Base-by-base conservation (phyloP, 2,329 filamentous ascomycete species). In the Fusarium sp. region DNA sequence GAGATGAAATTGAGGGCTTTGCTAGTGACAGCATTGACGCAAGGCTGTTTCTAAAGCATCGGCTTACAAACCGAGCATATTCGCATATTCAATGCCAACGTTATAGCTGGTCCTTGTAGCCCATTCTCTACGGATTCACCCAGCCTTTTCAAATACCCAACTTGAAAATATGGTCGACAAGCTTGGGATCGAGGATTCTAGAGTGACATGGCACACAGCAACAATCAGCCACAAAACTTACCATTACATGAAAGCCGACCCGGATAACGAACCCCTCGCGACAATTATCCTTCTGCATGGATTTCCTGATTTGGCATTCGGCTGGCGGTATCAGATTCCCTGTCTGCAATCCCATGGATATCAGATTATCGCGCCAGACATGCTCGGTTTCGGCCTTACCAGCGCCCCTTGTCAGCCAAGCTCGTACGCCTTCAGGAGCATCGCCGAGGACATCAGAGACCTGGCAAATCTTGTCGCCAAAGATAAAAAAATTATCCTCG, bases 271-370 rank as follows among this genome's bases (percentile, higher is more conserved):
- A 42, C 80, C 80, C 15, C 73, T 78, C 37, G 83, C 81, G 52
- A 87, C 85, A 9, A 81, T 86, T 43, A 81, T 88, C 62, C 74
- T 78, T 83, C 87, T 92, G 76, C 91, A 93, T 81, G 94, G 94
- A 72, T 95, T 91, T 83, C 94, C 94, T 3, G 94, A 96, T 81
- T 82, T 95, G 11, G 88, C 89, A 11, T 89, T 93, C 78, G 93
- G 91, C 78, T 97, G 94, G 94, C 90, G 94, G 62, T 92, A 94
- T 82, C 94, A 97, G 81, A 92, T 97, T 68, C 94, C 94, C 1
- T 81, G 89, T 71, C 86, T 97, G 21, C 80, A 91, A 13, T 86
- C 90, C 16, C 85, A 93, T 63, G 91, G 90, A n/a, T 87, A 95
- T 67, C 88, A 91, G 64, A 93, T 96, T 52, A 89, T 97, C 32